Conservation (phyloP, 2,329 filamentous ascomycete genomes). For the Fusarium oxysporum region DNA sequence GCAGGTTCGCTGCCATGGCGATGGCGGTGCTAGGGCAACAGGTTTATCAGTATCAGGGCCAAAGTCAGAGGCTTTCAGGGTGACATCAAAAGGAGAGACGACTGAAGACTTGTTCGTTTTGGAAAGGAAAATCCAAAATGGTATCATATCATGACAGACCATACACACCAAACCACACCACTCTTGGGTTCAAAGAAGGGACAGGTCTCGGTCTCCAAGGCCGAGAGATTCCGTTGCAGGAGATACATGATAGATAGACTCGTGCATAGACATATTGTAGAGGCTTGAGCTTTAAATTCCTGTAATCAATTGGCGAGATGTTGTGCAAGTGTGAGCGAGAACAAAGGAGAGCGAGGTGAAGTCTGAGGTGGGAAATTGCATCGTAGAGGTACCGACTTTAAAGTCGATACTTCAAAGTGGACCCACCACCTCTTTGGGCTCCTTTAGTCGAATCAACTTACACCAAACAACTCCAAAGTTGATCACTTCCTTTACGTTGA, state of each 20-base stretch:
- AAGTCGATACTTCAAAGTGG: not conserved
- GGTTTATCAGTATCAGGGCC: not conserved
- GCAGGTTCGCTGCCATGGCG: constrained; percentile 1
- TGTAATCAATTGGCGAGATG: not conserved
- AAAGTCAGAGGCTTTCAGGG: not conserved
- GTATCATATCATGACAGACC: constrained; percentile 13
- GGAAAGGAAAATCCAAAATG: constrained; percentile 25
- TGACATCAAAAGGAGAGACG: constrained; percentile 18
- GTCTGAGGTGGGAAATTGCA: not conserved
- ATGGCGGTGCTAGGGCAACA: constrained; percentile 1
- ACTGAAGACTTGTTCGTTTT: constrained; percentile 6
- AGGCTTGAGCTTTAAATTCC: not conserved
- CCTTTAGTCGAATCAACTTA: constrained; percentile 23
- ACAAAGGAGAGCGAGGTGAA: not conserved
- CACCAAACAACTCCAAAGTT: constrained; percentile 4
- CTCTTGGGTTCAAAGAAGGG: constrained; percentile 19
- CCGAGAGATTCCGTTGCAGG: not conserved
- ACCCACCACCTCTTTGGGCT: constrained; percentile 30
- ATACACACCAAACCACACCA: constrained; percentile 18
- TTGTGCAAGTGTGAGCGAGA: not conserved
- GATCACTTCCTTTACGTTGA: constrained; percentile 3
- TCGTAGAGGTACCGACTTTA: not conserved
- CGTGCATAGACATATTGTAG: constrained; percentile 19
- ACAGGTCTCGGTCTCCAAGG: constrained; percentile 11
- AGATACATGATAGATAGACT: constrained; percentile 28